A percentile compares a stretch with the other conserved stretches of the same genome.
Evolutionary conservation across 805 yeast species (phyloP).

Genomic region (Metschnikowia orientalis): DNA sequence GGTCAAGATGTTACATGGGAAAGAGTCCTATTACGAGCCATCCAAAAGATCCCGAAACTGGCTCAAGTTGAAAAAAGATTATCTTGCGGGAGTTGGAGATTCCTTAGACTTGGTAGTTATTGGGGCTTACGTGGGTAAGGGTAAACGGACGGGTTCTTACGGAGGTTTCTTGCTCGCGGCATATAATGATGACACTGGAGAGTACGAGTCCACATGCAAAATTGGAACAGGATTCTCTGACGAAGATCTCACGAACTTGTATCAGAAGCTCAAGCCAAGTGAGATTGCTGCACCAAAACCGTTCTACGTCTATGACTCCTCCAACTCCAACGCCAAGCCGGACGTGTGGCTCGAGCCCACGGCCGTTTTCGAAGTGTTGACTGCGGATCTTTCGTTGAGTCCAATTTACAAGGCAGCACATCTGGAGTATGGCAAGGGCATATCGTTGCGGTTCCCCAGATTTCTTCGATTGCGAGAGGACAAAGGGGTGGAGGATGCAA

Average conservation of each 20-base stretch:
- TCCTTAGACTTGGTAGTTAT: constrained; percentile 88
- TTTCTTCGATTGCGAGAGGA: constrained; percentile 82
- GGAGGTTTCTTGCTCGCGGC: constrained; percentile 93
- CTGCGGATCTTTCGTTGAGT: constrained; percentile 85
- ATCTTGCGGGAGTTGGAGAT: constrained; percentile 92
- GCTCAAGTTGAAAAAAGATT: constrained; percentile 93
- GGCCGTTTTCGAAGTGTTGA: constrained; percentile 76
- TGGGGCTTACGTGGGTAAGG: constrained; percentile 91
- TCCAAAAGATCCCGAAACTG: constrained; percentile 92
- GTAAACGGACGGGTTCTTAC: constrained; percentile 90
- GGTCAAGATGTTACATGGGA: constrained; percentile 85
- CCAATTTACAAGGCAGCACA: constrained; percentile 88
- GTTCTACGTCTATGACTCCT: constrained; percentile 60
- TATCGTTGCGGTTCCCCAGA: constrained; percentile 85
- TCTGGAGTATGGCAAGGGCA: constrained; percentile 69
- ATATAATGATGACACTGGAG: constrained; percentile 87
- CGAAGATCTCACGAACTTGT: constrained; percentile 61
- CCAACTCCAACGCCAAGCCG: constrained; percentile 63
- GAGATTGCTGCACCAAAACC: constrained; percentile 62
- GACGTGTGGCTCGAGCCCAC: constrained; percentile 95
- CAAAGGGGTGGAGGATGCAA: constrained; percentile 80
- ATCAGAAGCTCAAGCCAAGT: constrained; percentile 60
- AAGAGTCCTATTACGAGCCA: constrained; percentile 85
- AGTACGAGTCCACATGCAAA: constrained; percentile 91
- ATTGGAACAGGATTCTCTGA: constrained; percentile 97